Base-by-base conservation (phyloP, 1,284 basidiomycete species). In the Cryptococcus amylolentus region DNA sequence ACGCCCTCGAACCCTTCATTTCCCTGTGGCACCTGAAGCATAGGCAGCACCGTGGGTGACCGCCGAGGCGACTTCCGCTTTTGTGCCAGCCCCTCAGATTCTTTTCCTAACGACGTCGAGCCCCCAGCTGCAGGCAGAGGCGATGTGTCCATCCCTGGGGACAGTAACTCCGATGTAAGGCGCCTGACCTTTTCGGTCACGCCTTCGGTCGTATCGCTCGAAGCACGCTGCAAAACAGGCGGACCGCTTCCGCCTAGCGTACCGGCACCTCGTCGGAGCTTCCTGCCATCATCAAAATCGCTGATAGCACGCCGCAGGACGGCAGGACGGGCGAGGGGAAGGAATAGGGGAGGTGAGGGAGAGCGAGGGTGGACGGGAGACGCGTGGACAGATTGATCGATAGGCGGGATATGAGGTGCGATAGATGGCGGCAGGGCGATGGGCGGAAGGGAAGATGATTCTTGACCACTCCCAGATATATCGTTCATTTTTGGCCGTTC, bases 271-370 rank as follows among this genome's bases (percentile, higher is more conserved):
- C 31, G 31, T 35, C 31, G 31, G 10, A 35, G 31, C 31, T 35
- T 35, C 2, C 5, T 35, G 31, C 31, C 31, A 35, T 35, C 39
- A 38, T 69, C 65, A 47, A 65, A 67, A 45, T 71, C 69, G 20
- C 68, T 70, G 23, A 70, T 12, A 0, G 69, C 65, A 9, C 69
- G 61, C 9, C 69, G 61, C 5, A 68, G 50, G 14, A 42, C 43
- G 4, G 60, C 61, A 1, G 68, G 68, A 4, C 68, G 59, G 28
- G 69, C 57, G 18, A 67, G 53, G 12, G 66, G 65, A 5, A 57
- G 58, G 39, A 58, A 64, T 4, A 61, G 53, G 3, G 65, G 67
- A 12, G 58, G 56, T 2, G 59, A 63, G 7, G 60, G 52, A 38
- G 39, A 45, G 20, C 49, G 55, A 35, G 31, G 35, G 12, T 26